phyloP scores from a whole-genome alignment of 331 rosid species.

The Cucumis variabilis region DNA sequence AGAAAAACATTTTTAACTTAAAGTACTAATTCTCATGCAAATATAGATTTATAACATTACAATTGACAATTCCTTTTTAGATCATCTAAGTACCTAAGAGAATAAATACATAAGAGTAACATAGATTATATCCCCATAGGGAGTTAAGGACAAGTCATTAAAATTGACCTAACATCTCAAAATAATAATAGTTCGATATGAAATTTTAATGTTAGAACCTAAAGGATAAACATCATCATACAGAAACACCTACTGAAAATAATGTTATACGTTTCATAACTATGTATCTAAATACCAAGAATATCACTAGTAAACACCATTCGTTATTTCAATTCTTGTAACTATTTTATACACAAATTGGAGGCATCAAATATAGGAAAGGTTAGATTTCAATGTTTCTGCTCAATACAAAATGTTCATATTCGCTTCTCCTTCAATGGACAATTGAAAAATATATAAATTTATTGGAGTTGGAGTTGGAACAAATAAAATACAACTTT shows the following conservation, averaged over 20 bases:
- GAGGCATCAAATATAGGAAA: constrained; percentile 6
- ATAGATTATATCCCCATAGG: too few species aligned
- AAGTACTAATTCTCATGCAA: too few species aligned
- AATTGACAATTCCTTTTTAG: too few species aligned
- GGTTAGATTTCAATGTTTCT: constrained; percentile 6
- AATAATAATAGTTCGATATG: not conserved
- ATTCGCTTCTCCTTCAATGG: constrained; percentile 52
- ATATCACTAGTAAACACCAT: not conserved
- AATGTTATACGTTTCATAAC: not conserved
- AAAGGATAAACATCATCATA: not conserved
- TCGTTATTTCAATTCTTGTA: constrained; percentile 3
- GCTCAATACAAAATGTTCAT: constrained; percentile 32
- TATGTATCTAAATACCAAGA: not conserved
- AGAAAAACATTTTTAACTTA: too few species aligned
- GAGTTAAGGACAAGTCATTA: too few species aligned
- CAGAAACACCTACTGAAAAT: not conserved
- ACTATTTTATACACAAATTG: constrained; percentile 15
- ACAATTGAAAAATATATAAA: constrained; percentile 45
- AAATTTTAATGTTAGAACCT: too few species aligned
- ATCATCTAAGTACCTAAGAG: too few species aligned
- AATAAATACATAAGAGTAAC: too few species aligned
- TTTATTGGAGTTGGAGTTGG: constrained; percentile 54
- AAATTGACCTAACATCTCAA: too few species aligned
- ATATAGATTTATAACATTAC: too few species aligned
- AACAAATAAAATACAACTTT: constrained; percentile 50